These are phyloP conservation scores for Lipomyces chichibuensis DNA, from an alignment of 805 yeast species.

Conservation along the genomic window DNA sequence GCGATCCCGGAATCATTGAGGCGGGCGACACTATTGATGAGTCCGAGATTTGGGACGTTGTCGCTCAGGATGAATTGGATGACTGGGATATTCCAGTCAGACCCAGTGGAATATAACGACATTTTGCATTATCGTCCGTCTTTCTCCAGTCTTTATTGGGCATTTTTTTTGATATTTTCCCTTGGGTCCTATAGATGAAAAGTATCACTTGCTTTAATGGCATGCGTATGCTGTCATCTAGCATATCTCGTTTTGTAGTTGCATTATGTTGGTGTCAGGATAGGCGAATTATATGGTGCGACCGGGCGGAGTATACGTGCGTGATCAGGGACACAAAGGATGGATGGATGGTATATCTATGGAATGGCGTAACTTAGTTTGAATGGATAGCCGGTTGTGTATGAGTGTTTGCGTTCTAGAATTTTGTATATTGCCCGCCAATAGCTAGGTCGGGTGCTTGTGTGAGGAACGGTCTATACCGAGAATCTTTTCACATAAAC, in stretches of 20 bases:
- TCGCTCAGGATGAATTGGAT: conserved; percentile 8
- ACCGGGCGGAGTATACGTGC: not conserved
- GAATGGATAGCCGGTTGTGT: not conserved
- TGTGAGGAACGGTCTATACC: not conserved
- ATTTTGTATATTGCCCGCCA: not conserved
- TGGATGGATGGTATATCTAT: not conserved
- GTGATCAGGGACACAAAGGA: not conserved
- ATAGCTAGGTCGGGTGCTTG: not conserved
- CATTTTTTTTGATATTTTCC: not conserved
- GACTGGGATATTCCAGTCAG: conserved; percentile 3
- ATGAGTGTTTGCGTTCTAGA: not conserved
- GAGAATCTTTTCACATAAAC: not conserved
- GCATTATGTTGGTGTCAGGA: not conserved
- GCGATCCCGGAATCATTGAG: not conserved
- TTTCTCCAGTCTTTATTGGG: not conserved
- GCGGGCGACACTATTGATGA: not conserved
- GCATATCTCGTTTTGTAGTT: not conserved
- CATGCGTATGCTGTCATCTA: not conserved
- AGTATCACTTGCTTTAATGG: not conserved
- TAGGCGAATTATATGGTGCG: not conserved
- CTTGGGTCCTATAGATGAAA: not conserved
- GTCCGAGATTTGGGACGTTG: conserved; percentile 8
- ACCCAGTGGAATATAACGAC: not conserved
- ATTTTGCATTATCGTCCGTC: not conserved
- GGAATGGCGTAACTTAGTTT: not conserved